These are phyloP conservation scores for Globisporangium orthogonon DNA, from an alignment of 352 stramenopile species.

Conservation along the genomic window DNA sequence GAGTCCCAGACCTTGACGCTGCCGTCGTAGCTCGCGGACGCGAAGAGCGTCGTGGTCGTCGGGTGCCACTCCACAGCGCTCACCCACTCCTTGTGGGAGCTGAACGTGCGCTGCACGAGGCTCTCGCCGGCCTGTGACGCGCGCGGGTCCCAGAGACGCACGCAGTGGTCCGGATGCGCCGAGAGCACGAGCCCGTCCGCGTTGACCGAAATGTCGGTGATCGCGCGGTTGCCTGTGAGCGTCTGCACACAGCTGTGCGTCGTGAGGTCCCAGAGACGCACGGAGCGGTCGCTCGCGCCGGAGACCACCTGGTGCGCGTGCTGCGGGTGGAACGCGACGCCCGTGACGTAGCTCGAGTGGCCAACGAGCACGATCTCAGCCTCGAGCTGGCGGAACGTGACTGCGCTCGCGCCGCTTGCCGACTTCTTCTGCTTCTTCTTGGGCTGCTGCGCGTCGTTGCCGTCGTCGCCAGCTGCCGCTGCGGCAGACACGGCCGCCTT, in stretches of 20 bases:
- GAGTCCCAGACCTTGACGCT: conserved; percentile 79
- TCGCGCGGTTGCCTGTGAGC: conserved; percentile 65
- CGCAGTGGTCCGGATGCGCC: conserved; percentile 71
- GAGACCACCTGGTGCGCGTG: conserved; percentile 53
- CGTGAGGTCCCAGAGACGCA: conserved; percentile 75
- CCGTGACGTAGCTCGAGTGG: conserved; percentile 73
- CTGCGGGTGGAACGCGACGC: conserved; percentile 61
- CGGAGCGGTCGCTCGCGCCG: conserved; percentile 56
- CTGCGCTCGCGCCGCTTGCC: conserved; percentile 14
- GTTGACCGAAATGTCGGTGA: conserved; percentile 70
- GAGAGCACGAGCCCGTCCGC: conserved; percentile 56
- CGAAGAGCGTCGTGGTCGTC: conserved; percentile 49
- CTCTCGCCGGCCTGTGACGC: conserved; percentile 60
- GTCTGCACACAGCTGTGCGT: conserved; percentile 71
- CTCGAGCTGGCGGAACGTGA: conserved; percentile 67
- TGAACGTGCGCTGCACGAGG: conserved; percentile 74
- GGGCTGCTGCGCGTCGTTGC: conserved; percentile 25
- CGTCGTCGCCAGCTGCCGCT: conserved; percentile 4
- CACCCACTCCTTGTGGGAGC: conserved; percentile 83
- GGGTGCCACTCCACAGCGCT: conserved; percentile 70
- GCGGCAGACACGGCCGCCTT: conserved; percentile 13
- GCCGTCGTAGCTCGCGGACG: conserved; percentile 73
- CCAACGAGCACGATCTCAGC: conserved; percentile 69
- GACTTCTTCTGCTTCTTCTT: conserved; percentile 66
- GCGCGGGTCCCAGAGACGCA: conserved; percentile 80